Conservation (phyloP, 2,329 filamentous ascomycete genomes). For the Chaetomium strumarium region DNA sequence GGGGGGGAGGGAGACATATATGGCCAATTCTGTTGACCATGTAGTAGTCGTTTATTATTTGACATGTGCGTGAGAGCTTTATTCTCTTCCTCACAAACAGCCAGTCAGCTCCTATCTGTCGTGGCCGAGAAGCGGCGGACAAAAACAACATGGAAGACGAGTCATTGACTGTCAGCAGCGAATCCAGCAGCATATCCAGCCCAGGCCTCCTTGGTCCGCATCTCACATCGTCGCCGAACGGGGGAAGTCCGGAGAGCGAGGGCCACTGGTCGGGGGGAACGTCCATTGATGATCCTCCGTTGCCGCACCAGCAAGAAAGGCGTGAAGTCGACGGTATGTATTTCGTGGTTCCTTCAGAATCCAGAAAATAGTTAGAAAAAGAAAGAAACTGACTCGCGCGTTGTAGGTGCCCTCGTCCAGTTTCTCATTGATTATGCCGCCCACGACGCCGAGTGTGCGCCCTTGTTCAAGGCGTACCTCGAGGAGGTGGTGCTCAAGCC, state of each 20-base stretch:
- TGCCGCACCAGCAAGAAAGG: background rate
- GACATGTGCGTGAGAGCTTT: background rate
- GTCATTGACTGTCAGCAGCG: background rate
- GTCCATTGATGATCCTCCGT: background rate
- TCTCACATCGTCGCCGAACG: background rate
- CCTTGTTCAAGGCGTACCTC: conserved; percentile 13
- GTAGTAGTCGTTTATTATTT: too few relatives aligned
- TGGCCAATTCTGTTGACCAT: background rate
- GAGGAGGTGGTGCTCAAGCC: conserved; percentile 12
- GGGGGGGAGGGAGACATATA: background rate
- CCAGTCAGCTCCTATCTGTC: too few relatives aligned
- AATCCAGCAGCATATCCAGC: background rate
- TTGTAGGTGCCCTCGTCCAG: conserved; percentile 9
- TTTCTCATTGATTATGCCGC: conserved; percentile 14
- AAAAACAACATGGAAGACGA: background rate
- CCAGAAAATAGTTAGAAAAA: background rate
- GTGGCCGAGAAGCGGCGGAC: too few relatives aligned
- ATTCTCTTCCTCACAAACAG: background rate
- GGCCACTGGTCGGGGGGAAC: background rate
- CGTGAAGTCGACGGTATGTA: background rate
- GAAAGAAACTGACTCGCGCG: background rate
- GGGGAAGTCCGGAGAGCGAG: background rate
- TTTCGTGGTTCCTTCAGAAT: too few relatives aligned
- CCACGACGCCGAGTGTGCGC: conserved; percentile 8
- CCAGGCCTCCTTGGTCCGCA: background rate